Base-by-base conservation (phyloP, 331 rosid genomes). In the Malus hybrid region DNA sequence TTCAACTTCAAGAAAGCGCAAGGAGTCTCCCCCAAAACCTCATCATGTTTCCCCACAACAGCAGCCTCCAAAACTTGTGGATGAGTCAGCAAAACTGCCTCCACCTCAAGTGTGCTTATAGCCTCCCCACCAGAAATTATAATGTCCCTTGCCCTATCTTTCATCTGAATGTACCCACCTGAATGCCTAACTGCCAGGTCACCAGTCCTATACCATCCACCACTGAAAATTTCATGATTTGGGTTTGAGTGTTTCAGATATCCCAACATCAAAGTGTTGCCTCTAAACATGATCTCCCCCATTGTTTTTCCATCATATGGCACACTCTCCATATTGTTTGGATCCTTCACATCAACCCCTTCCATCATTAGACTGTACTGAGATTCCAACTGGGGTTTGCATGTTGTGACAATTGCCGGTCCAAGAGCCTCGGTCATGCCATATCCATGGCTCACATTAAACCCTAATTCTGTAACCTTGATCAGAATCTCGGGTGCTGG, bases 391-490 rank as follows among this genome's bases (percentile, higher is more conserved):
- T 70, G 74, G 12, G 80, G 84, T 46, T 77, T 81, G 87, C 98
- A 90, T 3, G 90, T 82, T 19, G 83, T 80, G 39, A 88, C 74
- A 71, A 87, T 78, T 4, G 80, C 86, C 1, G 94, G 97, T 7
- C 97, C 98, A 27, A 87, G 81, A 1, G 87, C 88, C 80, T 93
- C 98, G 13, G 97, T 93, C 98, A 91, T 93, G 5, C 98, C 98
- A 73, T 93, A 93, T 22, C 98, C 97, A 68, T 88, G 82, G 22
- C 84, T 84, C 70, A 91, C 83, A 60, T 75, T 78, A 71, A 93
- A 91, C 18, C 98, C 98, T 18, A 91, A 65, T 39, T 87, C 71
- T 2, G 76, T 62, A 3, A 84, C 92, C 74, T 80, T 82, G 34
- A 7, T 78, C 22, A 89, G 55, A 66, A 89, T 81, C 6, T 88